phyloP scores from a whole-genome alignment of 2,329 filamentous ascomycete species.

The Fonsecaea multimorphosa region DNA sequence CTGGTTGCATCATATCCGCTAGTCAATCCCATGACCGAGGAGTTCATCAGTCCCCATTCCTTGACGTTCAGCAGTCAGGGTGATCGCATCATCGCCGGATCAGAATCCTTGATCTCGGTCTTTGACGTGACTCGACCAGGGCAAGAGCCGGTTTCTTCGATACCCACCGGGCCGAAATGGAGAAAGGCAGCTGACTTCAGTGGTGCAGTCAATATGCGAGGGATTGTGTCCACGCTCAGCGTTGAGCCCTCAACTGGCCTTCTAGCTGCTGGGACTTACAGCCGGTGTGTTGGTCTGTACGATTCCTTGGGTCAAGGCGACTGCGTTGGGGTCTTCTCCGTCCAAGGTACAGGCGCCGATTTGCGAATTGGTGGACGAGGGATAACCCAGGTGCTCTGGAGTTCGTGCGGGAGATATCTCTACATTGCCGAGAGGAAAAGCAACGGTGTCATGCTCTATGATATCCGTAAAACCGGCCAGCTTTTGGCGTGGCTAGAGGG shows the following conservation, averaged over 20 bases:
- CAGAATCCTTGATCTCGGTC: slow-evolving; percentile 58
- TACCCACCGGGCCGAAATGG: slow-evolving; percentile 54
- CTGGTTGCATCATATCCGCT: slow-evolving; percentile 61
- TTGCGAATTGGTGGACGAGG: slow-evolving; percentile 56
- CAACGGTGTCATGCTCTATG: slow-evolving; percentile 63
- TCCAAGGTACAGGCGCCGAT: slow-evolving; percentile 50
- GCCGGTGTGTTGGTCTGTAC: slow-evolving; percentile 63
- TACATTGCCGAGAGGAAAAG: slow-evolving; percentile 64
- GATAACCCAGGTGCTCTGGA: slow-evolving; percentile 64
- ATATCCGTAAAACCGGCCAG: slow-evolving; percentile 61
- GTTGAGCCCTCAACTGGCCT: slow-evolving; percentile 53
- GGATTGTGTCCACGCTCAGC: slow-evolving; percentile 60
- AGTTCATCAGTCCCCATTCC: slow-evolving; percentile 60
- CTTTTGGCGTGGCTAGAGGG: slow-evolving; percentile 58
- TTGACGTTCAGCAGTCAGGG: slow-evolving; percentile 60
- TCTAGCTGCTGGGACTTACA: slow-evolving; percentile 64
- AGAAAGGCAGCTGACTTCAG: slow-evolving; percentile 25
- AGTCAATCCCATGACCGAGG: slow-evolving; percentile 62
- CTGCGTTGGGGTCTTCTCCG: slow-evolving; percentile 58
- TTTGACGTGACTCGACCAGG: slow-evolving; percentile 61
- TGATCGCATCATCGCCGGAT: slow-evolving; percentile 63
- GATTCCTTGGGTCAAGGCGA: slow-evolving; percentile 56
- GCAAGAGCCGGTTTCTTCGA: slow-evolving; percentile 53
- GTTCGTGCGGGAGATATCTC: slow-evolving; percentile 63
- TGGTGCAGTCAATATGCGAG: slow-evolving; percentile 55